Percentiles rank a stretch among this genome's conserved stretches.
Evolutionary conservation across 345 rosid genomes (phyloP).

Genomic region (Populus deltoides): DNA sequence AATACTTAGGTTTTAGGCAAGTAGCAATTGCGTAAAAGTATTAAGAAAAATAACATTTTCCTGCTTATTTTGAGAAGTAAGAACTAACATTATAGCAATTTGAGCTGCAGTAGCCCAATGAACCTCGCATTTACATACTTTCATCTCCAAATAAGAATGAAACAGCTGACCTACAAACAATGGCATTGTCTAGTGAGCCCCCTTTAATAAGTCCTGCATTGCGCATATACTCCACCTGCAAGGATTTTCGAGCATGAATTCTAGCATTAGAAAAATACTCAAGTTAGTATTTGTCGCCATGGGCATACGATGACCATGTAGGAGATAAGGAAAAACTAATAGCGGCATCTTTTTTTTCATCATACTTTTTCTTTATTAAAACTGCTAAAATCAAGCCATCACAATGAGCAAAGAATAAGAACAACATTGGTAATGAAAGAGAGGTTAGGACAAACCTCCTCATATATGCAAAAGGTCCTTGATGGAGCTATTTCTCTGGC

Average conservation of each 20-base stretch:
- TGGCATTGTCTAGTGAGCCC: constrained; percentile 77
- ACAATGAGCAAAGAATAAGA: background rate
- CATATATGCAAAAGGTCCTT: constrained; percentile 76
- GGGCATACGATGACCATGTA: background rate
- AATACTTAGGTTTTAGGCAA: background rate
- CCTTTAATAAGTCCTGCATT: constrained; percentile 75
- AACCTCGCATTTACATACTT: background rate
- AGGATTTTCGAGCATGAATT: constrained; percentile 9
- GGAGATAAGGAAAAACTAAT: too few relatives aligned
- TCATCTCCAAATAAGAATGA: background rate
- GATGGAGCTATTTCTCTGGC: constrained; percentile 57
- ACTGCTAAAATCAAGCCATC: background rate
- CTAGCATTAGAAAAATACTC: constrained; percentile 4
- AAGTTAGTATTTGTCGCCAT: too few relatives aligned
- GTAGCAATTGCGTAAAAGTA: background rate
- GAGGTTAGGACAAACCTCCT: constrained; percentile 55
- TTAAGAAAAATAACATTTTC: background rate
- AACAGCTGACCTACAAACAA: constrained; percentile 70
- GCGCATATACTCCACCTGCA: constrained; percentile 76
- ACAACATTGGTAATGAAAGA: background rate
- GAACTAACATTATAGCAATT: background rate
- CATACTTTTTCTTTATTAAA: too few relatives aligned
- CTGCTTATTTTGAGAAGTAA: background rate
- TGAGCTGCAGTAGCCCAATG: background rate
- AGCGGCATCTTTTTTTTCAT: too few relatives aligned